A percentile compares a stretch with the other conserved stretches of the same genome.
Evolutionary conservation across 225 moss, liverwort and hornwort species (phyloP).

Genomic region (Bryum argenteum): DNA sequence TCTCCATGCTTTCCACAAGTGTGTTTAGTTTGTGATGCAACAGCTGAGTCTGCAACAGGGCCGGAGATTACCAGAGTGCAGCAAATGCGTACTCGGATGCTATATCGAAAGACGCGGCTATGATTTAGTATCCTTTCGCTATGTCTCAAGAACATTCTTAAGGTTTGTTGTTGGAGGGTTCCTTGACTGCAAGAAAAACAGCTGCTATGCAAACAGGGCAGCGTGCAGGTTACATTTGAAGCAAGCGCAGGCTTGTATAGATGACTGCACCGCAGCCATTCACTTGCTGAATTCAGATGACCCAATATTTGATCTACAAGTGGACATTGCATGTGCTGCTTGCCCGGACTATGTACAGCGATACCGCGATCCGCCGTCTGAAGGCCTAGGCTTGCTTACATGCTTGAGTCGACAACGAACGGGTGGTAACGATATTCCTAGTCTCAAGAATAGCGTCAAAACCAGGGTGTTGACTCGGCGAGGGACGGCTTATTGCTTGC

Average conservation of each 20-base stretch:
- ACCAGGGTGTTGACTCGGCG: conserved; percentile 38
- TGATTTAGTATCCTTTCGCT: conserved; percentile 57
- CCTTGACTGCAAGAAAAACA: neutral
- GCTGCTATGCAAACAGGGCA: conserved; percentile 60
- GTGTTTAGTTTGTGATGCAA: neutral
- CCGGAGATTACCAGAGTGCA: conserved; percentile 62
- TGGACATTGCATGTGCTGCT: conserved; percentile 42
- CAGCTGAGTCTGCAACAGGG: conserved; percentile 14
- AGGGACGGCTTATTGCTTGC: conserved; percentile 53
- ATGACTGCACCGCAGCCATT: conserved; percentile 48
- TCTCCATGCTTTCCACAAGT: neutral
- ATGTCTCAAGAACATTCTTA: neutral
- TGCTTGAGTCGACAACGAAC: conserved; percentile 55
- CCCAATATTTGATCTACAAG: conserved; percentile 48
- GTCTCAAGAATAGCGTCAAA: conserved; percentile 45
- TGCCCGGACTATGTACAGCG: conserved; percentile 46
- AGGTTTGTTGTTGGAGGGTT: neutral
- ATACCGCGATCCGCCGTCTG: conserved; percentile 39
- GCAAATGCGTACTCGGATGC: conserved; percentile 65
- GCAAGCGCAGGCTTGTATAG: conserved; percentile 53
- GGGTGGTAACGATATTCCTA: conserved; percentile 28
- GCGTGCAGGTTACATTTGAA: conserved; percentile 55
- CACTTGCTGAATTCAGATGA: conserved; percentile 45
- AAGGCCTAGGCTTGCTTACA: conserved; percentile 50
- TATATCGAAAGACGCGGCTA: conserved; percentile 57